Conservation (phyloP, 108 stramenopile species). For the Schizochytrium sp. region DNA sequence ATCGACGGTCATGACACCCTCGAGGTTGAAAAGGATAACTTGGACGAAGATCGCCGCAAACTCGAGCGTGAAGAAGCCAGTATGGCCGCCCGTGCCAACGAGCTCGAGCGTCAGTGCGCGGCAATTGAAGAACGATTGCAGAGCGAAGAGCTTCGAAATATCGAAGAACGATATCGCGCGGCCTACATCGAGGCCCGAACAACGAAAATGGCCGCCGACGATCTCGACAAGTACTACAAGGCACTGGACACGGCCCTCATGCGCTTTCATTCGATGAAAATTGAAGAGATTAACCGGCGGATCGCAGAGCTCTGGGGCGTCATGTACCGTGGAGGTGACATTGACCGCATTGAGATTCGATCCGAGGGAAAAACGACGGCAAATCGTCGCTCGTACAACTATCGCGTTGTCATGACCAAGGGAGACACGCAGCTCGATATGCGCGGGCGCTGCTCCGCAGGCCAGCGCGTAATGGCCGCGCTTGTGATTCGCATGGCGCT, state of each 20-base stretch:
- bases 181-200: conserved; percentile 77
- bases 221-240: conserved; percentile 80
- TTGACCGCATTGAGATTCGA: conserved; percentile 79
- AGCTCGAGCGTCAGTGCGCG: conserved; percentile 13
- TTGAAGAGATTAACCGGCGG: conserved; percentile 93
- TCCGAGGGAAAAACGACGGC: conserved; percentile 32
- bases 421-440: conserved; percentile 76
- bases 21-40: conserved; percentile 24
- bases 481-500: conserved; percentile 98
- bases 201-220: conserved; percentile 74
- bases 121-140: conserved; percentile 21
- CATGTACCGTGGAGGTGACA: conserved; percentile 95
- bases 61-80: conserved; percentile 30
- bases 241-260: conserved; percentile 84
- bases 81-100: neutral
- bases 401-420: conserved; percentile 95
- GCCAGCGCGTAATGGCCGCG: conserved; percentile 82
- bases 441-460: conserved; percentile 91
- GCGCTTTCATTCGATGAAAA: conserved; percentile 80
- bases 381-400: conserved; percentile 69
- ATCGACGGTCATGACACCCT: conserved; percentile 25
- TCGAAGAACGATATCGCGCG: conserved; percentile 75
- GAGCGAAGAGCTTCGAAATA: conserved; percentile 62
- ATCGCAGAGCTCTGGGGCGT: conserved; percentile 88
- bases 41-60: conserved; percentile 13